Evolutionary conservation across 2,329 filamentous ascomycete genomes (phyloP).

Genomic region (Fusarium azukiicola): DNA sequence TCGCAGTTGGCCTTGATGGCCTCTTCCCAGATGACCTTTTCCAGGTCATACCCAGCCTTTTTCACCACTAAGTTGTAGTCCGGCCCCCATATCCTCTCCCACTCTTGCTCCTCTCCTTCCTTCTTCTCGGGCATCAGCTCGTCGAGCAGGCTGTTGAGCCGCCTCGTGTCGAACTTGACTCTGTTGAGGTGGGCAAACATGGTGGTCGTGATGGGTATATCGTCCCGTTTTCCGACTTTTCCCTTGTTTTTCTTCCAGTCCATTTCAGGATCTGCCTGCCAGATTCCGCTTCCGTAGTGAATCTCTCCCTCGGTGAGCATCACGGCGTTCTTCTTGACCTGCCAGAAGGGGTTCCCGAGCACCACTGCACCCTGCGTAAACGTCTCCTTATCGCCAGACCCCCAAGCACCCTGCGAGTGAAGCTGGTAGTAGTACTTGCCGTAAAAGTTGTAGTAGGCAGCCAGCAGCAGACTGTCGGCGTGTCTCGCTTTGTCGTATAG

Average conservation of each 20-base stretch:
- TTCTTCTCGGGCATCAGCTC: constrained; percentile 31
- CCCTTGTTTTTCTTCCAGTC: constrained; percentile 42
- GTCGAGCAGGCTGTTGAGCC: constrained; percentile 31
- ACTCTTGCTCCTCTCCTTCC: constrained; percentile 17
- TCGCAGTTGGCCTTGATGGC: constrained; percentile 48
- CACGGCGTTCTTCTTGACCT: constrained; percentile 37
- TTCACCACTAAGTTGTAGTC: constrained; percentile 38
- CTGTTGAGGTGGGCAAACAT: constrained; percentile 53
- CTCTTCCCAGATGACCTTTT: constrained; percentile 52
- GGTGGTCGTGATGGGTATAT: constrained; percentile 32
- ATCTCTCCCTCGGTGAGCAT: constrained; percentile 37
- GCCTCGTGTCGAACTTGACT: constrained; percentile 49
- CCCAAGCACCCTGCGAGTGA: constrained; percentile 54
- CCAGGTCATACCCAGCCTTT: constrained; percentile 49
- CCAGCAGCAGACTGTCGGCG: constrained; percentile 49
- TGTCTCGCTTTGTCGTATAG: constrained; percentile 47
- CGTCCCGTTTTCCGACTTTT: not conserved
- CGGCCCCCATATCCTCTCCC: constrained; percentile 45
- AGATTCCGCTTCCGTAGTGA: constrained; percentile 52
- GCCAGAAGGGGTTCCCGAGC: constrained; percentile 46
- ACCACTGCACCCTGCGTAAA: constrained; percentile 49
- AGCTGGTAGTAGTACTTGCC: constrained; percentile 50
- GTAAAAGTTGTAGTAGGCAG: constrained; percentile 52
- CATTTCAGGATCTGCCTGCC: constrained; percentile 51
- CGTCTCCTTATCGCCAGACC: constrained; percentile 52